A percentile compares a stretch with the other conserved stretches of the same genome.
Conservation (phyloP, 306 rosid species). For the Phaseolus lunatus region DNA sequence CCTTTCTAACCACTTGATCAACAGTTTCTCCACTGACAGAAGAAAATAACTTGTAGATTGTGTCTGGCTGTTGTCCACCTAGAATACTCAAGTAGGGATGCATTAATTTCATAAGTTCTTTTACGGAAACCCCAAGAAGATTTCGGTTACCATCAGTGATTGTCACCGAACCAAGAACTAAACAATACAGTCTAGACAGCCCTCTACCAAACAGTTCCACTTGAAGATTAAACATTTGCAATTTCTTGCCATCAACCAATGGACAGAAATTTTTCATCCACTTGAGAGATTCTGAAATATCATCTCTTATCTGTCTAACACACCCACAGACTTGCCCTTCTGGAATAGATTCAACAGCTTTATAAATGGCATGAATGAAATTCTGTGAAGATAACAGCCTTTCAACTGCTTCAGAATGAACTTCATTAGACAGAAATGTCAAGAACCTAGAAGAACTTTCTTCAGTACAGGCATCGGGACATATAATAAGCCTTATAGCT, state of each 20-base stretch:
- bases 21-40: slow-evolving; percentile 56
- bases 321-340: slow-evolving; percentile 87
- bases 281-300: slow-evolving; percentile 70
- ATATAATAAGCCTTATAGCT: slow-evolving; percentile 66
- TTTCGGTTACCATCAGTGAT: slow-evolving; percentile 75
- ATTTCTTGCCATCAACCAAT: slow-evolving; percentile 47
- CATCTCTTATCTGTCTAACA: slow-evolving; percentile 63
- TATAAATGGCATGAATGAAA: slow-evolving; percentile 61
- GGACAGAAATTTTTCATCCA: slow-evolving; percentile 66
- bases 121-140: slow-evolving; percentile 67
- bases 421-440: slow-evolving; percentile 56
- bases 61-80: slow-evolving; percentile 65
- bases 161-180: slow-evolving; percentile 71
- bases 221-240: slow-evolving; percentile 51
- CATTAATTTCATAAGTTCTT: slow-evolving; percentile 60
- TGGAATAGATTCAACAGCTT: slow-evolving; percentile 72
- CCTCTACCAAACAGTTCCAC: slow-evolving; percentile 80
- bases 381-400: slow-evolving; percentile 64
- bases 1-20: slow-evolving; percentile 49
- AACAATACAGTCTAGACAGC: slow-evolving; percentile 74
- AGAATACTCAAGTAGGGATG: slow-evolving; percentile 73
- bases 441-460: slow-evolving; percentile 55
- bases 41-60: slow-evolving; percentile 61
- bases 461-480: slow-evolving; percentile 48
- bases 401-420: slow-evolving; percentile 70